Conservation (phyloP, 1,284 basidiomycete species). For the Cryptococcus depauperatus region DNA sequence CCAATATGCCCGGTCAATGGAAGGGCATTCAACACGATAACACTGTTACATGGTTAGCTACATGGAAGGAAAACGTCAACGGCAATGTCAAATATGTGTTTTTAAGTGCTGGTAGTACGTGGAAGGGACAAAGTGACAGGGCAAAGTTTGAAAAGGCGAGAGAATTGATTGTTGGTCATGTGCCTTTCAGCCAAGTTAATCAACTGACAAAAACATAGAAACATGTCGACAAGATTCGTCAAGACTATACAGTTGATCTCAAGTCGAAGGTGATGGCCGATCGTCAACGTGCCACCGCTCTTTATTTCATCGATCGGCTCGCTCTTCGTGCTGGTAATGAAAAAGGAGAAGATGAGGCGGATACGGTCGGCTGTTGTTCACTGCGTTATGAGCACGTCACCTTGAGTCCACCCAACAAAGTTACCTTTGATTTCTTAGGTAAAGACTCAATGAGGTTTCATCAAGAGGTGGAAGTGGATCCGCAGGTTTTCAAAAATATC, state of each 20-base stretch:
- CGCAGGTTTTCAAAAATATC: conserved; percentile 84
- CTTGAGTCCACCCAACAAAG: conserved; percentile 66
- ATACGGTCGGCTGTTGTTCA: conserved; percentile 95
- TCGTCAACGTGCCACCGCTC: conserved; percentile 86
- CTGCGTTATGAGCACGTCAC: conserved; percentile 91
- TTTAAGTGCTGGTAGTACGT: conserved; percentile 81
- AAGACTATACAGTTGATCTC: conserved; percentile 75
- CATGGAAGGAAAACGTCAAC: conserved; percentile 94
- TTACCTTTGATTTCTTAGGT: conserved; percentile 91
- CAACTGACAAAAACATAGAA: conserved; percentile 49
- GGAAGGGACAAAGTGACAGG: conserved; percentile 95
- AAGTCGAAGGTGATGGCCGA: conserved; percentile 84
- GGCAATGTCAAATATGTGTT: conserved; percentile 92
- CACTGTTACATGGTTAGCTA: conserved; percentile 94
- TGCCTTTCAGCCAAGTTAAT: not conserved
- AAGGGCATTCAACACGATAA: conserved; percentile 76
- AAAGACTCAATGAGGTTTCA: conserved; percentile 97
- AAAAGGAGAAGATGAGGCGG: conserved; percentile 95
- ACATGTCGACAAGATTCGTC: conserved; percentile 79
- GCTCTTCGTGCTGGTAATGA: conserved; percentile 96
- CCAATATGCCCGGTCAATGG: conserved; percentile 82
- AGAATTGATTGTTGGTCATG: conserved; percentile 67
- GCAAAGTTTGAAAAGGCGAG: conserved; percentile 93
- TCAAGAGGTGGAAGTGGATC: conserved; percentile 75
- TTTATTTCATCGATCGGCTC: conserved; percentile 94